Conservation (phyloP, 345 rosid species). For the Boechera stricta region DNA sequence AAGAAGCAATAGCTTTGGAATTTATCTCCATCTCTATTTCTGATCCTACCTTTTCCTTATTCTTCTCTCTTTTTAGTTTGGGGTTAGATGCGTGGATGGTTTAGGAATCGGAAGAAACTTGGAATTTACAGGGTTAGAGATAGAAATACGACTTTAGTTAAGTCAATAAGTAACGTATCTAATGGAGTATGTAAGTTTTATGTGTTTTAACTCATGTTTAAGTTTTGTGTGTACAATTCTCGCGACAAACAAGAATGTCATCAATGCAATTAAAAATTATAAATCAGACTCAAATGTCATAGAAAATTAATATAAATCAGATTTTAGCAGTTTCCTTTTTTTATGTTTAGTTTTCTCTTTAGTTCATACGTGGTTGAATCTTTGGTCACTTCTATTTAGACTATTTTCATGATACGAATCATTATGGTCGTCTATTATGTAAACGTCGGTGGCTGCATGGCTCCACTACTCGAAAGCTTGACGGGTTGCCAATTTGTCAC, state of each 20-base stretch:
- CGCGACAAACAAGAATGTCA: neutral
- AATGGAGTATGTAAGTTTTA: neutral
- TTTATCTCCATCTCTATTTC: neutral
- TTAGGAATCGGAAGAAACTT: neutral
- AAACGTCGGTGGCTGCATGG: neutral
- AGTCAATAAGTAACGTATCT: neutral
- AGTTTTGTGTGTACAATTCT: too few species aligned
- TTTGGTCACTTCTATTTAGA: neutral
- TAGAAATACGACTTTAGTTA: neutral
- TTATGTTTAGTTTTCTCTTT: neutral
- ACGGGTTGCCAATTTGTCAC: neutral
- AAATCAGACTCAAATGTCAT: slow-evolving; percentile 6
- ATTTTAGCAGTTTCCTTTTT: neutral
- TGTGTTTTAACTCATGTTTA: neutral
- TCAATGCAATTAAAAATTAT: neutral
- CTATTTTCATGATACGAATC: slow-evolving; percentile 8
- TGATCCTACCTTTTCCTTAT: neutral
- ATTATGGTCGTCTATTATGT: slow-evolving; percentile 1
- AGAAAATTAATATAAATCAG: neutral
- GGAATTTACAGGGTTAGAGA: neutral
- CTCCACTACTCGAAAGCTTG: neutral
- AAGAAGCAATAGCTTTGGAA: neutral
- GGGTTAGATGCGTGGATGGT: slow-evolving; percentile 4
- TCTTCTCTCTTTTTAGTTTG: neutral
- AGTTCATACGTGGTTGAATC: slow-evolving; percentile 7